Base-by-base conservation (phyloP, 2,329 filamentous ascomycete genomes). In the Fusarium globosum region DNA sequence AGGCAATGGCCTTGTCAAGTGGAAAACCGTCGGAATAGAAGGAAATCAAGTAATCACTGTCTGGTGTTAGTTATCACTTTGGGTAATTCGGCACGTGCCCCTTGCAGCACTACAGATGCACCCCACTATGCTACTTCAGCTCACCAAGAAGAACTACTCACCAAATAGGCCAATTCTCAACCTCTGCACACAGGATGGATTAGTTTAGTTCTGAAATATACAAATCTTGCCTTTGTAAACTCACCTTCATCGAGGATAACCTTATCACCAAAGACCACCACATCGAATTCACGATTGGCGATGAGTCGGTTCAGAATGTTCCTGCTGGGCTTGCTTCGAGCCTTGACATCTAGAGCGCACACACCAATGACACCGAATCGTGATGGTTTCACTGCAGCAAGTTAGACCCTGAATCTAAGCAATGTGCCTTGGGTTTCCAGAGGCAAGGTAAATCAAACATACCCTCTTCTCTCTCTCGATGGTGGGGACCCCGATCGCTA, bases 21-120 rank as follows among this genome's bases (percentile, higher is more conserved):
- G 96, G 96, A 76, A 99, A 99, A 2, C 96, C 96, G 81, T 98
- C 96, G 0, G 96, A 98, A 83, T 98, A 99, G 84, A 99, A 99
- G 7, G 95, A 97, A 79, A 99, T 97, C 63, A 99, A 85, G 79
- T 97, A 99, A 83, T 99, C 96, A 82, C 88, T 90, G 21, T 26
- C 36, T 55, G 30, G 23, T 68, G 68, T 76, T 53, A 77, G 78
- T 78, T 60, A 58, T 72, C 67, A 36, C 55, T 65, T 65, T 41
- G 46, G 68, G 73, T 64, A 79, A 76, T 64, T 65, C 46, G 57
- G 72, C 76, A 78, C 74, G 76, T 76, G 73, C 76, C 76, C 69
- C 64, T 63, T 74, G 77, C 71, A 77, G 73, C 57, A 52, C 36
- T 55, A 28, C 30, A 49, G 46, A 69, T 68, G 36, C 66, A 73